phyloP scores from a whole-genome alignment of 2,329 filamentous ascomycete species.

The Neophaeococcomyces aloes region DNA sequence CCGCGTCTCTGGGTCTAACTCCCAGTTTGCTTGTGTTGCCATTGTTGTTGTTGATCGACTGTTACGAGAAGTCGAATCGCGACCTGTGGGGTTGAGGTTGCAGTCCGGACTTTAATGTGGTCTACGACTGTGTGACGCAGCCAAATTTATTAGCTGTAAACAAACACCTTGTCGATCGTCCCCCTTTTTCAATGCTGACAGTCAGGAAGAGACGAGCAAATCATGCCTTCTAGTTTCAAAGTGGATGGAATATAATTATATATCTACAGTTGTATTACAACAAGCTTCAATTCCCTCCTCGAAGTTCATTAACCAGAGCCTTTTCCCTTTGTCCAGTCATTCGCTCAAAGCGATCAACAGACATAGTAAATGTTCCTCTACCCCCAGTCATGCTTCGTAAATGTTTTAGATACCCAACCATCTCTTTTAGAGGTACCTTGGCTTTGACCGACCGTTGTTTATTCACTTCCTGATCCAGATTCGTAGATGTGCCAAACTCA shows the following conservation, averaged over 20 bases:
- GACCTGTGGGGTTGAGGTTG: neutral
- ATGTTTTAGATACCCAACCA: constrained; percentile 89
- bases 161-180: too few species aligned
- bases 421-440: constrained; percentile 85
- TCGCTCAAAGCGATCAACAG: constrained; percentile 59
- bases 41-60: constrained; percentile 13
- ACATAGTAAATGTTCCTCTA: constrained; percentile 67
- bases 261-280: neutral
- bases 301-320: constrained; percentile 40
- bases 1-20: constrained; percentile 94
- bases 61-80: neutral
- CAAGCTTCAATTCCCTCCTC: constrained; percentile 21
- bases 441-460: constrained; percentile 61
- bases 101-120: too few species aligned
- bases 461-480: constrained; percentile 22
- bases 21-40: constrained; percentile 60
- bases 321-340: constrained; percentile 52
- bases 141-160: too few species aligned
- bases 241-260: too few species aligned
- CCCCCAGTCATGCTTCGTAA: constrained; percentile 81
- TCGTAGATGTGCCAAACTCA: constrained; percentile 29
- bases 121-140: too few species aligned
- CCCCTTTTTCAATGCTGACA: too few species aligned
- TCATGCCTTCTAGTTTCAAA: too few species aligned
- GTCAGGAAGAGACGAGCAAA: too few species aligned